Evolutionary conservation across 768 basidiomycete species (phyloP).

Genomic region (Serpula lacrymans): DNA sequence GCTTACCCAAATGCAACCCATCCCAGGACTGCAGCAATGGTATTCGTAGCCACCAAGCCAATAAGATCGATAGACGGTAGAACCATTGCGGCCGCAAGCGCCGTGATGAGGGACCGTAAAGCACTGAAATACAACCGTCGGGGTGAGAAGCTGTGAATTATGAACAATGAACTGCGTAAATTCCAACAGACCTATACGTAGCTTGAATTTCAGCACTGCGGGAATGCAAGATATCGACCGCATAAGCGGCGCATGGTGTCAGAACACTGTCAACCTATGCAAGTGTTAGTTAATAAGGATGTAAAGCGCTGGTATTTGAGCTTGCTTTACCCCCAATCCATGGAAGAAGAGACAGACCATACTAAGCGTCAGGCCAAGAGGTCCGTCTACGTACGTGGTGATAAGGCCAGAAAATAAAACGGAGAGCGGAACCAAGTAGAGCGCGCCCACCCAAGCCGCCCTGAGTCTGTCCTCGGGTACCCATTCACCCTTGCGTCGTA

Average conservation of each 20-base stretch:
- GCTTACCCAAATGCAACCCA: slow-evolving; percentile 55
- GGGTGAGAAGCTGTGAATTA: background rate
- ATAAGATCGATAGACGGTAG: slow-evolving; percentile 52
- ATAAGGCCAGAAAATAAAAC: slow-evolving; percentile 43
- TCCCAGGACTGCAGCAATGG: slow-evolving; percentile 40
- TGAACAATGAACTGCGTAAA: background rate
- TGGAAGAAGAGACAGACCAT: slow-evolving; percentile 54
- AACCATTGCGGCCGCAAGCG: slow-evolving; percentile 41
- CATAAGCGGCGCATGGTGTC: slow-evolving; percentile 52
- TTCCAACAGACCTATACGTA: slow-evolving; percentile 47
- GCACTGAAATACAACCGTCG: slow-evolving; percentile 33
- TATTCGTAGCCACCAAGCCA: slow-evolving; percentile 51
- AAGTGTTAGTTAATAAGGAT: background rate
- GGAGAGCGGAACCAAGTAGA: slow-evolving; percentile 46
- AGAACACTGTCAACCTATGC: slow-evolving; percentile 53
- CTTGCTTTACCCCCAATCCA: slow-evolving; percentile 50
- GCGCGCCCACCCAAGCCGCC: slow-evolving; percentile 39
- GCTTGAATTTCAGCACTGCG: slow-evolving; percentile 59
- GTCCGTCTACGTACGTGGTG: slow-evolving; percentile 44
- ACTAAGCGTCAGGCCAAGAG: slow-evolving; percentile 44
- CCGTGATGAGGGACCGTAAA: slow-evolving; percentile 42
- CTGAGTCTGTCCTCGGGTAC: slow-evolving; percentile 61
- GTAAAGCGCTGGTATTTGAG: background rate
- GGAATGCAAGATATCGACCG: slow-evolving; percentile 52
- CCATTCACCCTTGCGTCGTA: slow-evolving; percentile 42